Conservation (phyloP, 345 rosid genomes). For the Geranium rotundifolium region DNA sequence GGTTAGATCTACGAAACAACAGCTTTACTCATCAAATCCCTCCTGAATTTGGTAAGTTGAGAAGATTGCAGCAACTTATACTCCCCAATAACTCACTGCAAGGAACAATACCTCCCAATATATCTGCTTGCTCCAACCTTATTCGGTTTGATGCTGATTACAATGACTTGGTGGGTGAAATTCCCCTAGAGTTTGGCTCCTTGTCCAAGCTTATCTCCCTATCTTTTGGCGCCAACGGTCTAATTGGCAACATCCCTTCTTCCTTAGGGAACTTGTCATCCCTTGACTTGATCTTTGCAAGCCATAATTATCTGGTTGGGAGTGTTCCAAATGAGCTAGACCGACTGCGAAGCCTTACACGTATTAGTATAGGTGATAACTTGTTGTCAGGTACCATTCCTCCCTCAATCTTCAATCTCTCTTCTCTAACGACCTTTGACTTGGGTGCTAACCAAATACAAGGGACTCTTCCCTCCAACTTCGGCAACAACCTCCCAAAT, state of each 20-base stretch:
- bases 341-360: not conserved
- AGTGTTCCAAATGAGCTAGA: constrained; percentile 11
- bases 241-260: constrained; percentile 19
- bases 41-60: constrained; percentile 8
- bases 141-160: accelerated
- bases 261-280: constrained; percentile 20
- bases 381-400: constrained; percentile 13
- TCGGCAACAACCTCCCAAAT: constrained; percentile 10
- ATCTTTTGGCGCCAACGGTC: not conserved
- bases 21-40: constrained; percentile 8
- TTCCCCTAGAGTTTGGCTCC: constrained; percentile 14
- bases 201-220: not conserved
- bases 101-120: constrained; percentile 10
- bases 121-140: constrained; percentile 11
- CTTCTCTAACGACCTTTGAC: not conserved
- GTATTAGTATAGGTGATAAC: not conserved
- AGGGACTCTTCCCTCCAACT: constrained; percentile 16
- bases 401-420: constrained; percentile 18
- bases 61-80: not conserved
- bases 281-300: not conserved
- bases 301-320: not conserved
- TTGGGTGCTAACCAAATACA: not conserved
- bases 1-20: not conserved
- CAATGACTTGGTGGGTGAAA: constrained; percentile 5
- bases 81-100: constrained; percentile 3